Evolutionary conservation across 2,329 filamentous ascomycete species (phyloP), one percentile per base, ranked within the genome.

Genomic region (Xylariaceae sp.): DNA sequence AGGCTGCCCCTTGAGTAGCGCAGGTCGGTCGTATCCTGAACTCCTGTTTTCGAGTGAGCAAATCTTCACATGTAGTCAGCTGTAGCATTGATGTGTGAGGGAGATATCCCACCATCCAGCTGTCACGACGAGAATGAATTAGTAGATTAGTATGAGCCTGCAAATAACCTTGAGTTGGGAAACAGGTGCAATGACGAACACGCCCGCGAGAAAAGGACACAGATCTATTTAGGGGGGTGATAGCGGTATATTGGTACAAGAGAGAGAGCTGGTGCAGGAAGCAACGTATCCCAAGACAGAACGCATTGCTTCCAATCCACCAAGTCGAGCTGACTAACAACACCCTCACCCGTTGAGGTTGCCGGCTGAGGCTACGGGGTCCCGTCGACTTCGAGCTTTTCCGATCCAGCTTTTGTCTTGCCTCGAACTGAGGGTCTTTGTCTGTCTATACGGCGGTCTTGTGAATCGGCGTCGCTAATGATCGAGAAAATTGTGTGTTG

Each of bases 221-320:
- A 67, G 62, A 65, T 71, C 66, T 71, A 70, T 67, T 68, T 63
- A 58, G 56, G 59, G 62, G 55, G 61, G 61, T 61, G 62, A 59
- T 66, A 67, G 68, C 64, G 64, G 47, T 64, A 62, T 57, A 70
- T 71, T 71, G 65, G 58, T 72, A 72, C 70, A 72, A 67, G 62
- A 66, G 61, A 62, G 61, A 48, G 62, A 62, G 58, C 52, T 57
- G 62, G 59, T 63, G 61, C 55, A 39, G 56, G 58, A 44, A 53
- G 58, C 48, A 51, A 61, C 58, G 51, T 53, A 64, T 56, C 61
- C 37, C 17, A 42, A 13, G 23, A 30, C n/a, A 30, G 53, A 45
- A 61, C 34, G 58, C 39, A 57, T 61, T 59, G 59, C 56, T 62
- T 60, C 63, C 61, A 60, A 63, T 65, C 58, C 58, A 63, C 60